Base-by-base conservation (phyloP, 208 protist species). In the Spongospora subterranea region DNA sequence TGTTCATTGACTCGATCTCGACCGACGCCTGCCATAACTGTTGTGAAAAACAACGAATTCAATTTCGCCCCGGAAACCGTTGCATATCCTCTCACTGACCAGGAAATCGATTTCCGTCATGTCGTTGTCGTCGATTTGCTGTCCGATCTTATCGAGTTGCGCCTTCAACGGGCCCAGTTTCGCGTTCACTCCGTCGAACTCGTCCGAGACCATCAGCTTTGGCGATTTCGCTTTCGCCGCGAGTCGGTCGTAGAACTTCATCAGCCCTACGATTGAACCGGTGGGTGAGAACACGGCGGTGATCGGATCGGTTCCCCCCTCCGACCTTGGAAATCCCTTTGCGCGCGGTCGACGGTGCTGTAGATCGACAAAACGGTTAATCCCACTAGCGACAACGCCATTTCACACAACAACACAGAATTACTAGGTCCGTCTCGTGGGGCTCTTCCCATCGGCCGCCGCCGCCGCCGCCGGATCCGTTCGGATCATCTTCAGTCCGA, bases 1-100 rank as follows among this genome's bases (percentile, higher is more conserved):
- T 82, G n/a, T 35, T 45, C 6, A 82, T 82, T 13, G 71, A 82
- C 35, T 82, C 71, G n/a, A 82, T 82, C n/a, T 82, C 71, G n/a
- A 82, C 40, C 71, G 71, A 82, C n/a, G 71, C 71, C n/a, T 82
- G 71, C 71, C 71, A 82, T n/a, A 82, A 43, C 50, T 60, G 50
- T 24, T 29, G 50, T 60, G 50, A 29, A 60, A 60, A 60, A 24
- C 6, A 60, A 60, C 24, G 6, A 60, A 29, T 60, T 29, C 24
- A 24, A 60, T n/a, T n/a, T n/a, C n/a, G n/a, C n/a, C n/a, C n/a
- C n/a, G n/a, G n/a, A n/a, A n/a, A n/a, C n/a, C n/a, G n/a, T n/a
- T n/a, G n/a, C n/a, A n/a, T n/a, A n/a, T n/a, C n/a, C n/a, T 29
- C 6, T 29, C 50, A 60, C 24, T 60, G 6, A 60, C 50, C 71